Evolutionary conservation across 805 yeast species (phyloP), one percentile per base, ranked within the genome.

Genomic region (Henningerozyma blattae): DNA sequence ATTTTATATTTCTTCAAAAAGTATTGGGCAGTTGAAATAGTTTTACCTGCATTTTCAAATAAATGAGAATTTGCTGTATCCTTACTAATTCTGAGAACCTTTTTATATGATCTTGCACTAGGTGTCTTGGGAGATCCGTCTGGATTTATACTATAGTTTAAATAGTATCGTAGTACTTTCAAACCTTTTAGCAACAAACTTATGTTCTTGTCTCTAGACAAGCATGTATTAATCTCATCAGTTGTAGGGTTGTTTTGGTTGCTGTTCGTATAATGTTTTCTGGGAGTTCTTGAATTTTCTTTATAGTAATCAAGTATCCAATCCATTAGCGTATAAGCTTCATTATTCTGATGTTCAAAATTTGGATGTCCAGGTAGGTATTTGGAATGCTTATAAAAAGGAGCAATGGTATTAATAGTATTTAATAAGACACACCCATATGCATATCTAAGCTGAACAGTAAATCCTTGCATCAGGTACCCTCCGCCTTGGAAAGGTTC

Each of bases 241-340:
- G n/a, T n/a, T n/a, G n/a, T n/a, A n/a, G n/a, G n/a, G n/a, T n/a
- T n/a, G n/a, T n/a, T n/a, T n/a, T n/a, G n/a, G n/a, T n/a, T n/a
- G n/a, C n/a, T n/a, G n/a, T n/a, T n/a, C n/a, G n/a, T n/a, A n/a
- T n/a, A n/a, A n/a, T n/a, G n/a, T n/a, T n/a, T n/a, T n/a, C n/a
- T n/a, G n/a, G n/a, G n/a, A n/a, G n/a, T n/a, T n/a, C n/a, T n/a
- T n/a, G n/a, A n/a, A n/a, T n/a, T n/a, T n/a, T n/a, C n/a, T n/a
- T n/a, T n/a, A n/a, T n/a, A n/a, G 35, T 47, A 44, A 34, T 46
- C 50, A 27, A 46, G 34, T 6, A 45, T 18, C 46, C 47, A 46
- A 29, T 46, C 48, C 37, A 45, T 25, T 19, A 46, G 30, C 8
- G 47, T 31, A 18, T 35, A 46, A 5, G 22, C 29, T 4, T 9